These are phyloP conservation scores for Backusella mclennaniae DNA, from an alignment of 192 early-diverging fungal genomes.

Conservation along the genomic window DNA sequence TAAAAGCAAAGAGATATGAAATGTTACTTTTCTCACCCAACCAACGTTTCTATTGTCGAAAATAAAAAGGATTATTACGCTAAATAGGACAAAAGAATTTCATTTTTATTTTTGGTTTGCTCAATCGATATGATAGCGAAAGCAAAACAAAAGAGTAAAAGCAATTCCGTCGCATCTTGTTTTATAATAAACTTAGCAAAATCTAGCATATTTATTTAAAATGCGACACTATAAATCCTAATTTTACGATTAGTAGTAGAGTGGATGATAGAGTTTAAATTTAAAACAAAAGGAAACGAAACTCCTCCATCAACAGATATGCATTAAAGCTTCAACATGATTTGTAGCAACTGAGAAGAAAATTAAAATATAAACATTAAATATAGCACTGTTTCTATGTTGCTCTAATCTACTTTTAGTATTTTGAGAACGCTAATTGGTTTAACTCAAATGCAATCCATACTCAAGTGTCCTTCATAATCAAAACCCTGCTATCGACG, in stretches of 20 bases:
- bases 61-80: neutral
- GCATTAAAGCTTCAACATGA: neutral
- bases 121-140: neutral
- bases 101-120: neutral
- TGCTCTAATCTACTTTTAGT: neutral
- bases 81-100: neutral
- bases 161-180: neutral
- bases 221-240: neutral
- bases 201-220: neutral
- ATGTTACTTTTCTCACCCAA: neutral
- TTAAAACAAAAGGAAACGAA: neutral
- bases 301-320: neutral
- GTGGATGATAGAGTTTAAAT: neutral
- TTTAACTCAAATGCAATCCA: neutral
- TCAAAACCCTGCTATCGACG: neutral
- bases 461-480: neutral
- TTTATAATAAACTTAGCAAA: neutral
- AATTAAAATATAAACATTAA: neutral
- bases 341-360: conserved; percentile 2
- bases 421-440: neutral
- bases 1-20: neutral
- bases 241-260: neutral
- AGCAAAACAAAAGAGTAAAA: neutral
- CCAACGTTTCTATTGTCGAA: neutral
- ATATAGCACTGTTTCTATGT: neutral